A percentile compares a stretch with the other conserved stretches of the same genome.
Evolutionary conservation across 768 basidiomycete species (phyloP).

Genomic region (Phlebiopsis gigantea): DNA sequence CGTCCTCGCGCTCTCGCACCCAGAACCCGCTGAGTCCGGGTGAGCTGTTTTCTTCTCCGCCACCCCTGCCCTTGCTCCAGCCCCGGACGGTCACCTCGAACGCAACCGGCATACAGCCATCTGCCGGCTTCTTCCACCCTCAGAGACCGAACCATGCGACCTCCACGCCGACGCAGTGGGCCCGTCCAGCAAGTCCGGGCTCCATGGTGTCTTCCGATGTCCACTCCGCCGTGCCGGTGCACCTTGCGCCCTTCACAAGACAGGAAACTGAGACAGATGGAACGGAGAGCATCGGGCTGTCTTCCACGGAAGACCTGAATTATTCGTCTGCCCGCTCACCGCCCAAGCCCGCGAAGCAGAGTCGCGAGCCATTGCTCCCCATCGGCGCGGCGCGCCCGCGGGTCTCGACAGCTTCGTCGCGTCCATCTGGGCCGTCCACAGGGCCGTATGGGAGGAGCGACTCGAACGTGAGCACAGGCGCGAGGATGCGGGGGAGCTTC

Average conservation of each 20-base stretch:
- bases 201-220: slow-evolving; percentile 26
- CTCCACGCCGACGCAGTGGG: slow-evolving; percentile 32
- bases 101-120: slow-evolving; percentile 71
- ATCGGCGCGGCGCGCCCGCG: slow-evolving; percentile 27
- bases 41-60: slow-evolving; percentile 18
- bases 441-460: slow-evolving; percentile 26
- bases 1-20: slow-evolving; percentile 13
- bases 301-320: slow-evolving; percentile 26
- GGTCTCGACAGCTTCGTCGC: slow-evolving; percentile 17
- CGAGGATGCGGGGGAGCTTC: slow-evolving; percentile 51
- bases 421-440: slow-evolving; percentile 21
- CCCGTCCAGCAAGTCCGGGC: slow-evolving; percentile 24
- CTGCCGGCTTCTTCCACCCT: slow-evolving; percentile 74
- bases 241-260: slow-evolving; percentile 35
- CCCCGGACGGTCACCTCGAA: slow-evolving; percentile 38
- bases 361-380: slow-evolving; percentile 71
- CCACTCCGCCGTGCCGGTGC: slow-evolving; percentile 28
- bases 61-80: slow-evolving; percentile 18
- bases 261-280: slow-evolving; percentile 41
- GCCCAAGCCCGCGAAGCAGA: slow-evolving; percentile 47
- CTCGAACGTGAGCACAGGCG: slow-evolving; percentile 22
- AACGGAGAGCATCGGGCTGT: slow-evolving; percentile 24
- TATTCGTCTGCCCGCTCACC: slow-evolving; percentile 32
- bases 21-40: slow-evolving; percentile 8
- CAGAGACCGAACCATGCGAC: slow-evolving; percentile 52